These are phyloP conservation scores for Candida broadrunensis DNA, from an alignment of 805 yeast species.

Conservation along the genomic window DNA sequence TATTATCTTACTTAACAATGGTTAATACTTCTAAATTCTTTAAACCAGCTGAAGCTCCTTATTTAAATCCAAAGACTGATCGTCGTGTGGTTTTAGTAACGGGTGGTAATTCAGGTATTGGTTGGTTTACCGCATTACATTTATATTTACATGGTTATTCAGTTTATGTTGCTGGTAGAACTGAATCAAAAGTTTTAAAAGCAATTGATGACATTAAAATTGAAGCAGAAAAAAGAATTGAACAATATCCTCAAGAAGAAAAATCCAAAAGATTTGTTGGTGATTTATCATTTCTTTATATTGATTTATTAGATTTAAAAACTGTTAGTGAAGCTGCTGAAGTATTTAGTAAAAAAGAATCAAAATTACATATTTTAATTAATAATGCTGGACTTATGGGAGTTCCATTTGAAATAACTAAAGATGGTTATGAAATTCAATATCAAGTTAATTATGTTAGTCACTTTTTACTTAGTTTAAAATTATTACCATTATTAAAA, in stretches of 20 bases:
- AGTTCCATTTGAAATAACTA: slow-evolving; percentile 31
- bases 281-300: slow-evolving; percentile 46
- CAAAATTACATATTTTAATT: slow-evolving; percentile 28
- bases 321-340: slow-evolving; percentile 25
- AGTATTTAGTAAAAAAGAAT: slow-evolving; percentile 20
- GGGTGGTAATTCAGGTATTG: slow-evolving; percentile 41
- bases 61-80: slow-evolving; percentile 22
- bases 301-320: slow-evolving; percentile 48
- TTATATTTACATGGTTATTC: slow-evolving; percentile 38
- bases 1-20: too few species aligned
- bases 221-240: slow-evolving; percentile 27
- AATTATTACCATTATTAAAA: slow-evolving; percentile 25
- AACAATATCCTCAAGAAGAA: slow-evolving; percentile 7
- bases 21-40: slow-evolving; percentile 12
- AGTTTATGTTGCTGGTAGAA: slow-evolving; percentile 37
- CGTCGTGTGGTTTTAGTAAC: slow-evolving; percentile 33
- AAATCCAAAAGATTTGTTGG: slow-evolving; percentile 38
- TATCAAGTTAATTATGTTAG: slow-evolving; percentile 38
- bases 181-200: slow-evolving; percentile 23
- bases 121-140: slow-evolving; percentile 38
- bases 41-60: slow-evolving; percentile 27
- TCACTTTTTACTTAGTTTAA: slow-evolving; percentile 31
- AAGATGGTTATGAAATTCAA: slow-evolving; percentile 38
- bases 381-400: slow-evolving; percentile 44
- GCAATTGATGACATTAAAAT: slow-evolving; percentile 31